phyloP scores from a whole-genome alignment of 2,329 filamentous ascomycete genomes.

The Ophiostoma ulmi region DNA sequence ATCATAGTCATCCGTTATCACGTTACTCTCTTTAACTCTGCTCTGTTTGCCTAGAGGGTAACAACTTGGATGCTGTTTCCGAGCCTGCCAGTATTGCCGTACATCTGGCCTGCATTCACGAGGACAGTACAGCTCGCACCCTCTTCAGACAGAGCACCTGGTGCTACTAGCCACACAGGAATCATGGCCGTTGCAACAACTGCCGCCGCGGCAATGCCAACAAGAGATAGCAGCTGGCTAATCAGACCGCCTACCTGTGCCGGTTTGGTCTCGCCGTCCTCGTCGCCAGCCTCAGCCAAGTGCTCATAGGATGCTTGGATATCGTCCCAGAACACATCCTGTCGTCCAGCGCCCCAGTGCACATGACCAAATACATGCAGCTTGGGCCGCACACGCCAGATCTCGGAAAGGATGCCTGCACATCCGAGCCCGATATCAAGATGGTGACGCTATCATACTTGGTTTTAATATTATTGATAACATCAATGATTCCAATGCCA shows the following conservation, averaged over 20 bases:
- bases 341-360: slow-evolving; percentile 67
- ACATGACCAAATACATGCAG: slow-evolving; percentile 84
- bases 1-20: neutral
- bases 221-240: slow-evolving; percentile 41
- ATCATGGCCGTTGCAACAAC: slow-evolving; percentile 40
- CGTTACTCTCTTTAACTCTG: neutral
- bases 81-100: slow-evolving; percentile 48
- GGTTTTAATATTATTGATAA: neutral
- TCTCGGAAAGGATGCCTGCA: slow-evolving; percentile 62
- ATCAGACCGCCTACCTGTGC: slow-evolving; percentile 29
- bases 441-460: slow-evolving; percentile 53
- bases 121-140: slow-evolving; percentile 36
- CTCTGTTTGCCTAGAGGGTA: slow-evolving; percentile 31
- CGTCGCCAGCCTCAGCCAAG: slow-evolving; percentile 41
- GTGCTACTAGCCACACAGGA: slow-evolving; percentile 18
- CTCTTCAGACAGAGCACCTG: neutral
- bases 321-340: slow-evolving; percentile 69
- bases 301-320: slow-evolving; percentile 66
- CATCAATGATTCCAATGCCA: neutral
- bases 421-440: slow-evolving; percentile 66
- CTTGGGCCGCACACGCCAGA: slow-evolving; percentile 67
- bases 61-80: slow-evolving; percentile 39
- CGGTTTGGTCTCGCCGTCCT: neutral
- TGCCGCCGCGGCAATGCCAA: slow-evolving; percentile 46
- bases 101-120: slow-evolving; percentile 55